Percentiles rank a stretch among this genome's conserved stretches.
Conservation (phyloP, 768 basidiomycete genomes). For the Kwoniella newhampshirensis region DNA sequence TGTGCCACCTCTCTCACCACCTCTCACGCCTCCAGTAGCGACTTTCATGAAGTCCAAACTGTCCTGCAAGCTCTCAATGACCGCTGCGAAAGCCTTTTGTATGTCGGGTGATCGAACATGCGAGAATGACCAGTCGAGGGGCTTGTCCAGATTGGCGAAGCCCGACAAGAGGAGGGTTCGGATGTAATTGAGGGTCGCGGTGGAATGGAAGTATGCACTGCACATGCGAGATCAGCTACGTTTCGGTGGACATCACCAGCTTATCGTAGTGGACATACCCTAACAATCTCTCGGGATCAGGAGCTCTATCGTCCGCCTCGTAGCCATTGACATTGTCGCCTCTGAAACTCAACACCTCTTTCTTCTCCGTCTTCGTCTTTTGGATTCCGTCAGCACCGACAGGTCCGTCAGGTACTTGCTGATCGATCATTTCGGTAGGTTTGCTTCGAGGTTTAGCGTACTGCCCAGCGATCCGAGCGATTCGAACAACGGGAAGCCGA, state of each 20-base stretch:
- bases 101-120: conserved; percentile 85
- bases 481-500: conserved; percentile 78
- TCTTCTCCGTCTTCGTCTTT: conserved; percentile 35
- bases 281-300: conserved; percentile 85
- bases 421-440: conserved; percentile 72
- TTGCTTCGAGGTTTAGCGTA: conserved; percentile 93
- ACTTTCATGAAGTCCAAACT: conserved; percentile 90
- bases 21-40: conserved; percentile 67
- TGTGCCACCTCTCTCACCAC: conserved; percentile 70
- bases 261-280: conserved; percentile 58
- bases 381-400: conserved; percentile 10
- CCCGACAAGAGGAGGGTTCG: conserved; percentile 84
- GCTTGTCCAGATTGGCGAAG: conserved; percentile 89
- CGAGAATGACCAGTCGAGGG: conserved; percentile 83
- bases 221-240: not conserved
- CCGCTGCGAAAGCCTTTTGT: conserved; percentile 71
- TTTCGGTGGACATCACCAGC: not conserved
- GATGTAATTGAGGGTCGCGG: conserved; percentile 88
- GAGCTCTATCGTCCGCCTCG: conserved; percentile 68
- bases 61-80: conserved; percentile 79
- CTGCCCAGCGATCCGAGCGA: conserved; percentile 82
- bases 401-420: conserved; percentile 49
- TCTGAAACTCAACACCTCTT: conserved; percentile 82
- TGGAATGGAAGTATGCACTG: conserved; percentile 95
- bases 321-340: conserved; percentile 96